phyloP scores from a whole-genome alignment of 352 stramenopile genomes.

The Phytophthora hybrid region DNA sequence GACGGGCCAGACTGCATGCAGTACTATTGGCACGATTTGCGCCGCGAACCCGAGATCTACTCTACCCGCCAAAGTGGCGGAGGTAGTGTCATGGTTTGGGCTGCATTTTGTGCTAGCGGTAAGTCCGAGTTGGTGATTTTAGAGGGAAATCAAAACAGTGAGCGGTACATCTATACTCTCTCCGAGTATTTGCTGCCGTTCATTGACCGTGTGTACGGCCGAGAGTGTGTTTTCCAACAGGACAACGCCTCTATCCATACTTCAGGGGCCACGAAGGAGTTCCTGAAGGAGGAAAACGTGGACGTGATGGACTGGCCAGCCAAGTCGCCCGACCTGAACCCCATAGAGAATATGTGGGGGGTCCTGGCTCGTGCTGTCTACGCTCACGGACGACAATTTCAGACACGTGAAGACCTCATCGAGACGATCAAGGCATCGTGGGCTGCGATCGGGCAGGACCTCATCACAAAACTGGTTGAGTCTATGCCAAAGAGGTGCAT shows the following conservation, averaged over 20 bases:
- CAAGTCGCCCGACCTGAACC: slow-evolving; percentile 29
- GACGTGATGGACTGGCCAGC: slow-evolving; percentile 17
- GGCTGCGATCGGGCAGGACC: slow-evolving; percentile 2
- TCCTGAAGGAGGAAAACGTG: slow-evolving; percentile 19
- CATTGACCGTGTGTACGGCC: slow-evolving; percentile 3
- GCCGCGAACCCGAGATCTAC: too few species aligned
- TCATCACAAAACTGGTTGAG: slow-evolving; percentile 8
- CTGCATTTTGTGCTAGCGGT: neutral
- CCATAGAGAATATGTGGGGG: slow-evolving; percentile 34
- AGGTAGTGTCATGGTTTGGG: neutral
- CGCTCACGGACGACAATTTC: slow-evolving; percentile 20
- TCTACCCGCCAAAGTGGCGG: too few species aligned
- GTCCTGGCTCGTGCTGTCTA: slow-evolving; percentile 23
- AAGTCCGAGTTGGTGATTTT: slow-evolving; percentile 6
- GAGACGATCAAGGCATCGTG: slow-evolving; percentile 12
- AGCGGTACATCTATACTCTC: slow-evolving; percentile 7
- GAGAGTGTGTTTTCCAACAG: slow-evolving; percentile 26
- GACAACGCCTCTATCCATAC: slow-evolving; percentile 34
- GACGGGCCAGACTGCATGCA: too few species aligned
- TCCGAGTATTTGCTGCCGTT: neutral
- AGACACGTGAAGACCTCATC: slow-evolving; percentile 10
- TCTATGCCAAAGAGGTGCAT: slow-evolving; percentile 30
- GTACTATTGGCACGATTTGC: too few species aligned
- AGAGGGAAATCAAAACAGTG: slow-evolving; percentile 7
- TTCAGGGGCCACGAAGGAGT: slow-evolving; percentile 1